These are phyloP conservation scores for Stachybotrys chartarum DNA, from an alignment of 2,329 filamentous ascomycete genomes.

Conservation along the genomic window DNA sequence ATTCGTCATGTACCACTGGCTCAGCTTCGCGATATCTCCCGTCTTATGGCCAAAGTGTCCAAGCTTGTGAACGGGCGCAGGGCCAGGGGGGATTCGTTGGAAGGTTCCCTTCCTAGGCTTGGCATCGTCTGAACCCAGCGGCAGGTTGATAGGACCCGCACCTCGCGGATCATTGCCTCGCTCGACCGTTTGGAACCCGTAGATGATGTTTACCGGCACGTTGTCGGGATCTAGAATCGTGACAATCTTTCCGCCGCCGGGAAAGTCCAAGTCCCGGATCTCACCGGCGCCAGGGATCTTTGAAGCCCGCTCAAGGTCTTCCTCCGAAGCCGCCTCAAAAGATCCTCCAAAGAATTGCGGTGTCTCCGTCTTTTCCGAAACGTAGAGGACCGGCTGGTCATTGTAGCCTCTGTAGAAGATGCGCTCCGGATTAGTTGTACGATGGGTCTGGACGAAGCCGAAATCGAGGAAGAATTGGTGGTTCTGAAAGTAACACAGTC, in stretches of 20 bases:
- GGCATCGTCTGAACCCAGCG: slow-evolving; percentile 34
- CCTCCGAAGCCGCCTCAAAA: neutral
- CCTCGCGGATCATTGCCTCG: neutral
- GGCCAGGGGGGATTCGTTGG: too few relatives aligned
- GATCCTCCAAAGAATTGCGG: slow-evolving; percentile 1
- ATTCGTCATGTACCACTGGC: too few relatives aligned
- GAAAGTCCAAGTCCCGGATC: neutral
- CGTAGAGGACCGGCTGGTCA: neutral
- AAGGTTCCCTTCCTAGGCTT: too few relatives aligned
- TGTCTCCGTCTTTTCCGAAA: neutral
- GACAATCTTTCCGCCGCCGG: slow-evolving; percentile 1
- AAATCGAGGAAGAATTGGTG: too few relatives aligned
- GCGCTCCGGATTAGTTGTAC: too few relatives aligned
- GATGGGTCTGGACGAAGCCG: too few relatives aligned
- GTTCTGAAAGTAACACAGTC: too few relatives aligned
- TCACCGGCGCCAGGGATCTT: neutral
- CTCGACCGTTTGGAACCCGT: neutral
- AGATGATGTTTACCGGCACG: slow-evolving; percentile 1
- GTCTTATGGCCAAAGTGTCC: too few relatives aligned
- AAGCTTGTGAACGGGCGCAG: too few relatives aligned
- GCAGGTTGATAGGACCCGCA: slow-evolving; percentile 2
- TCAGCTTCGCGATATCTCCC: too few relatives aligned
- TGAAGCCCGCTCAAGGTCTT: slow-evolving; percentile 1
- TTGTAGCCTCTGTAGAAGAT: too few relatives aligned
- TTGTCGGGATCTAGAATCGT: slow-evolving; percentile 1